Base-by-base conservation (phyloP, 495 filamentous ascomycete species). In the Melanomma pulvis-pyrius region DNA sequence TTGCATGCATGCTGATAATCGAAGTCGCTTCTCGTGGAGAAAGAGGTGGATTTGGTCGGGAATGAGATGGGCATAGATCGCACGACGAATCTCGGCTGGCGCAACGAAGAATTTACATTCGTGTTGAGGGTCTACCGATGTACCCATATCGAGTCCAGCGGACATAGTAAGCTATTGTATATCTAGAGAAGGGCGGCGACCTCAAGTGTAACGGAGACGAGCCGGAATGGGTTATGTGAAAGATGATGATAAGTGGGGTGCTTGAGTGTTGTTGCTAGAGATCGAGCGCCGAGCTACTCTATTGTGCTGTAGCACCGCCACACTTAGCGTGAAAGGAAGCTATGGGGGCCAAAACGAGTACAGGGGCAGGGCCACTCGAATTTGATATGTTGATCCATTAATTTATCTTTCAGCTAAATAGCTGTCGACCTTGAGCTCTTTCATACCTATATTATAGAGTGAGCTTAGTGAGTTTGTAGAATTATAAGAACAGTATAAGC, bases 41-140 rank as follows among this genome's bases (percentile, higher is more conserved):
- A 48, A 26, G 5, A 63, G 6, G 24, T 63, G 61, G 61, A 63
- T 30, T 56, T 48, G 61, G 25, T 55, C 32, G 2, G 61, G 61
- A 32, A 63, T 56, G 50, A 56, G 30, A 24, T 56, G 21, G 51
- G 41, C 61, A 44, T 63, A 63, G 51, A 63, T 63, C 2, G 61
- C 61, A 56, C 30, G 50, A 30, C 61, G 61, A 34, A 63, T 46
- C 22, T 63, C 61, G 34, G 21, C 22, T 17, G 61, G 61, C 50
- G 39, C 30, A 46, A 29, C 19, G 21, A 63, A 32, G 29, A 63
- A 63, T 63, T 48, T 55, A 56, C 61, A 48, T 29, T 48, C 21
- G 22, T 56, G 51, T 56, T 63, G 51, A 56, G 61, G 32, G 21
- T 58, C 25, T 12, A 55, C 8, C 51, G 19, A 55, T 19, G 28